Conservation (phyloP, 2,329 filamentous ascomycete species). For the Leptographium flavum region DNA sequence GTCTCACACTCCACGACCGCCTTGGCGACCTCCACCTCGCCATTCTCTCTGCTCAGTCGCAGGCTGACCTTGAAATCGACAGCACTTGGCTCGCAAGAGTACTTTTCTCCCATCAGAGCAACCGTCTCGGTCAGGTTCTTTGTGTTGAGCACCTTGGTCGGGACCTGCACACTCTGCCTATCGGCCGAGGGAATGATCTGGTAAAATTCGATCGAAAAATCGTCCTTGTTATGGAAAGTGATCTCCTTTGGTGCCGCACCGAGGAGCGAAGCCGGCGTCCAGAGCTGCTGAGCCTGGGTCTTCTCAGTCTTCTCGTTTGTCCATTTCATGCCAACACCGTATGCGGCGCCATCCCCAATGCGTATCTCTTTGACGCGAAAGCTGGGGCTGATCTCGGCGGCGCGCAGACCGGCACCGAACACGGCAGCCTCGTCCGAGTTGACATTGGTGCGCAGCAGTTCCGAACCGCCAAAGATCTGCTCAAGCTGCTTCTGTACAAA, state of each 20-base stretch:
- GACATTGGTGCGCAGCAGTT: conserved; percentile 83
- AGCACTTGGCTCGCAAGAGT: conserved; percentile 61
- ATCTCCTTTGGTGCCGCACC: conserved; percentile 71
- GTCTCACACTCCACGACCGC: conserved; percentile 78
- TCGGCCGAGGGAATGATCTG: conserved; percentile 47
- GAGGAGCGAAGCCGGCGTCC: conserved; percentile 60
- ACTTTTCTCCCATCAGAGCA: conserved; percentile 61
- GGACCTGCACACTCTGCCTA: conserved; percentile 37
- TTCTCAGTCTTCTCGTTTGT: conserved; percentile 47
- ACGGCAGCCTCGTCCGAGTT: conserved; percentile 95
- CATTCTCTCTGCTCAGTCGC: conserved; percentile 56
- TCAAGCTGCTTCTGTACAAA: conserved; percentile 89
- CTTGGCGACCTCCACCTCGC: conserved; percentile 63
- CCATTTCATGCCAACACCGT: conserved; percentile 65
- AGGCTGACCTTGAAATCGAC: conserved; percentile 70
- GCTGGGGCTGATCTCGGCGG: conserved; percentile 78
- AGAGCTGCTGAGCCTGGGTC: conserved; percentile 66
- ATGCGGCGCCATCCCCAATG: conserved; percentile 61
- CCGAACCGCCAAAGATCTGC: conserved; percentile 51
- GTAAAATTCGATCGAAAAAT: conserved; percentile 69
- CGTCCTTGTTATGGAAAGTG: conserved; percentile 65
- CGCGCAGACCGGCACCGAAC: conserved; percentile 90
- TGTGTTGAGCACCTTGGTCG: conserved; percentile 54
- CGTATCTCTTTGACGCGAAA: conserved; percentile 98
- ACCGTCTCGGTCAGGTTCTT: conserved; percentile 78